Conservation (phyloP, 805 yeast genomes). For the Candida khao-thaluensis region DNA sequence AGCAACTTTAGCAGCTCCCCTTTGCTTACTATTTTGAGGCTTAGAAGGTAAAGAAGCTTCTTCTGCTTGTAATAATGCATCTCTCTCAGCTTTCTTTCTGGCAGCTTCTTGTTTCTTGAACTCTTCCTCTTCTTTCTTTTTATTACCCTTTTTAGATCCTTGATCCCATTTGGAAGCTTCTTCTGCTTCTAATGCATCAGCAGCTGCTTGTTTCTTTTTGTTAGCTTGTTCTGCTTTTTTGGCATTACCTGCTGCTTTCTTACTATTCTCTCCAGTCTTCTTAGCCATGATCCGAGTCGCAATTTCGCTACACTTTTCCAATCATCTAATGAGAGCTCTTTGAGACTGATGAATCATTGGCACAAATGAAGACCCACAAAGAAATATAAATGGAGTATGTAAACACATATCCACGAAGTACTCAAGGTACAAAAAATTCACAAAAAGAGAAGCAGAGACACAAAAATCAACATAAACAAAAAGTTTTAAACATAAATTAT, state of each 20-base stretch:
- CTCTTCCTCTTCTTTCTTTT: slow-evolving; percentile 67
- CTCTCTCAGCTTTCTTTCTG: slow-evolving; percentile 80
- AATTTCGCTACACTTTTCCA: too few relatives aligned
- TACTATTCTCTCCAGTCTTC: slow-evolving; percentile 48
- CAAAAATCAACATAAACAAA: too few relatives aligned
- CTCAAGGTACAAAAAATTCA: too few relatives aligned
- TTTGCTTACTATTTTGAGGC: slow-evolving; percentile 50
- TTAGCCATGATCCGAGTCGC: slow-evolving; percentile 43
- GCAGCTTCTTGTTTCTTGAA: slow-evolving; percentile 75
- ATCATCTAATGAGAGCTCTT: too few relatives aligned
- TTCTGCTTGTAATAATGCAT: slow-evolving; percentile 60
- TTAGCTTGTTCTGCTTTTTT: slow-evolving; percentile 64
- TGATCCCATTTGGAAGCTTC: slow-evolving; percentile 69
- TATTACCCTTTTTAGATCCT: slow-evolving; percentile 66
- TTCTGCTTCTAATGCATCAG: slow-evolving; percentile 44
- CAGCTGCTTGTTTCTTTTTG: slow-evolving; percentile 54
- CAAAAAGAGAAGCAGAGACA: too few relatives aligned
- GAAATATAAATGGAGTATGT: too few relatives aligned
- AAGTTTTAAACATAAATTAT: too few relatives aligned
- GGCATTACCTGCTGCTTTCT: slow-evolving; percentile 64
- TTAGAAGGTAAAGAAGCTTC: slow-evolving; percentile 63
- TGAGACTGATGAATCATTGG: too few relatives aligned
- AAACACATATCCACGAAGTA: too few relatives aligned
- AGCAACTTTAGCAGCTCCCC: slow-evolving; percentile 70
- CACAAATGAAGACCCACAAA: too few relatives aligned